These are phyloP conservation scores for Tillandsia leiboldiana DNA, from an alignment of 176 grass and related monocot species.

Conservation along the genomic window DNA sequence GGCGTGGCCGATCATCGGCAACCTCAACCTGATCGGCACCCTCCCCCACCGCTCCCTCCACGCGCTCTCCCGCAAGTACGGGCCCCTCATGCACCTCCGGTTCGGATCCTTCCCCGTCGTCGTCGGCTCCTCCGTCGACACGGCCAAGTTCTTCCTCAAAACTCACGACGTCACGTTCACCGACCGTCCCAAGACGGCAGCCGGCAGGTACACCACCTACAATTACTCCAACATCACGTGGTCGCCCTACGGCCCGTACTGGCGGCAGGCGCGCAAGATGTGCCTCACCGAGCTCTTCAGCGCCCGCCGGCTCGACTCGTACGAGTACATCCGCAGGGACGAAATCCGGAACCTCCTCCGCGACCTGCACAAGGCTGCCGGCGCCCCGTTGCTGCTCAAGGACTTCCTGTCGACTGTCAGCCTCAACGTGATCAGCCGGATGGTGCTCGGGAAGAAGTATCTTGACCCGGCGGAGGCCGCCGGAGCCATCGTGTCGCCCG, in stretches of 20 bases:
- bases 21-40: constrained; percentile 24
- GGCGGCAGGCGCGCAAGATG: constrained; percentile 48
- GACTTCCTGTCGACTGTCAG: constrained; percentile 55
- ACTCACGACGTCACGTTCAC: constrained; percentile 46
- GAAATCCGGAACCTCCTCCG: constrained; percentile 27
- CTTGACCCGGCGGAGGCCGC: constrained; percentile 15
- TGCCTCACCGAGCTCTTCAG: constrained; percentile 62
- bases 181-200: constrained; percentile 34
- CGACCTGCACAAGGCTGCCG: constrained; percentile 4
- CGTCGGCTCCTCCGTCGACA: constrained; percentile 43
- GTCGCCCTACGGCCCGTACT: constrained; percentile 50
- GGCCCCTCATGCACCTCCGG: constrained; percentile 48
- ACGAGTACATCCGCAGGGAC: constrained; percentile 30
- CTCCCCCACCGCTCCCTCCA: constrained; percentile 49
- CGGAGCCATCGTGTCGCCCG: constrained; percentile 34
- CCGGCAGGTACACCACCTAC: constrained; percentile 37
- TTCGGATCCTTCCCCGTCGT: constrained; percentile 48
- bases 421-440: constrained; percentile 76
- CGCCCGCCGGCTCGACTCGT: constrained; percentile 30
- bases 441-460: constrained; percentile 91
- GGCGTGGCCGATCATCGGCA: constrained; percentile 60
- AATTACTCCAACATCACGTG: constrained; percentile 44
- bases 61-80: constrained; percentile 31
- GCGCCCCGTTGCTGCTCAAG: constrained; percentile 41
- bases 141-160: constrained; percentile 53